Evolutionary conservation across 2,329 filamentous ascomycete species (phyloP).

Genomic region (Colletotrichum zoysiae): DNA sequence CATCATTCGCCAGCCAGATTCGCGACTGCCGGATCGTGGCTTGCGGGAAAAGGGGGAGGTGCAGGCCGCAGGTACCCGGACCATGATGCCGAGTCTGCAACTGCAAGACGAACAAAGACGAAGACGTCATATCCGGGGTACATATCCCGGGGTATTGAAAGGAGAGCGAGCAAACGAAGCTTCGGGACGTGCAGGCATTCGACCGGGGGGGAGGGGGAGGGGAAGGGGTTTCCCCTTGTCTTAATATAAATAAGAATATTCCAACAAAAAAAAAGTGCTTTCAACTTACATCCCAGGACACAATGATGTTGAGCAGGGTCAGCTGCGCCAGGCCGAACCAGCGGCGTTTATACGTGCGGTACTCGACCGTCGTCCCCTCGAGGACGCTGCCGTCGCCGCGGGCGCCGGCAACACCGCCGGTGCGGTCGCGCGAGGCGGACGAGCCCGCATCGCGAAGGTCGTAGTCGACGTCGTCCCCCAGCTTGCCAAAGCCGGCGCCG

Average conservation of each 20-base stretch:
- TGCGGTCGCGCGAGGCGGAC: background rate
- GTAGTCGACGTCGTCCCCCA: constrained; percentile 41
- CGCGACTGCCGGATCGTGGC: background rate
- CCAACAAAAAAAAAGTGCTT: too few relatives aligned
- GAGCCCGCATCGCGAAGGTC: constrained; percentile 33
- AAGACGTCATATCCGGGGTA: background rate
- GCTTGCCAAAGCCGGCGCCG: constrained; percentile 43
- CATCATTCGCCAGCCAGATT: constrained; percentile 20
- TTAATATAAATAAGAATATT: too few relatives aligned
- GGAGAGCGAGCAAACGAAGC: background rate
- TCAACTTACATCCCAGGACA: constrained; percentile 91
- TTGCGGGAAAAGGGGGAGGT: background rate
- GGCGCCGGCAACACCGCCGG: constrained; percentile 26
- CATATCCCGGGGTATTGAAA: background rate
- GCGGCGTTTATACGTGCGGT: constrained; percentile 79
- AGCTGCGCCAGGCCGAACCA: constrained; percentile 91
- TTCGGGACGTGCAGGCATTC: background rate
- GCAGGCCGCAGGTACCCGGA: constrained; percentile 2
- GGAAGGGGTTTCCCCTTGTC: too few relatives aligned
- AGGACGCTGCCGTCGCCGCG: constrained; percentile 44
- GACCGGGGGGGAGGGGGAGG: too few relatives aligned
- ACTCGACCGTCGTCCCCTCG: constrained; percentile 50
- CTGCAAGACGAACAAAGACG: background rate
- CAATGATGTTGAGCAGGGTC: constrained; percentile 89
- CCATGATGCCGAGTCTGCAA: background rate